Conservation (phyloP, 1,284 basidiomycete species). For the Ceratobasidium sp. region DNA sequence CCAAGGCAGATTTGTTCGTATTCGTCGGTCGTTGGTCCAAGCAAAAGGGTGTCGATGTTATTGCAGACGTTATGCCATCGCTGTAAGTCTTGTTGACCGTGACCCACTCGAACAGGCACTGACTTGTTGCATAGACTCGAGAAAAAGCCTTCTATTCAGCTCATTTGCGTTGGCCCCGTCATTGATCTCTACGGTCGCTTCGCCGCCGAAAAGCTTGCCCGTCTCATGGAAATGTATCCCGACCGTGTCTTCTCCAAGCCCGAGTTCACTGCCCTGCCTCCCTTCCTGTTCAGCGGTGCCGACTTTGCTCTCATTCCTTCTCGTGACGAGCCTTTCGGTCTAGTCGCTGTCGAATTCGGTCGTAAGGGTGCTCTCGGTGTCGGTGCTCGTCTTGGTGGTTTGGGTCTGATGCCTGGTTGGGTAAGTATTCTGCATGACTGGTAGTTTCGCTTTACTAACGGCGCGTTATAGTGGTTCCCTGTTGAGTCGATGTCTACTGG, state of each 20-base stretch:
- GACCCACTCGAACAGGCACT: conserved; percentile 41
- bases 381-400: conserved; percentile 89
- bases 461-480: conserved; percentile 81
- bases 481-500: conserved; percentile 90
- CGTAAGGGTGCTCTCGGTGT: conserved; percentile 94
- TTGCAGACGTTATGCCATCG: conserved; percentile 91
- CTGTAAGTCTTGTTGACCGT: conserved; percentile 63
- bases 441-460: conserved; percentile 43
- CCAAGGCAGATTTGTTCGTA: conserved; percentile 88
- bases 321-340: conserved; percentile 93
- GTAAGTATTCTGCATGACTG: conserved; percentile 60
- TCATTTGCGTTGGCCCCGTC: conserved; percentile 90
- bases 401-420: conserved; percentile 97
- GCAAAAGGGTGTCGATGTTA: conserved; percentile 94
- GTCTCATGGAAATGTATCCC: conserved; percentile 93
- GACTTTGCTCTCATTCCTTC: conserved; percentile 95
- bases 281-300: conserved; percentile 91
- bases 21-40: conserved; percentile 97
- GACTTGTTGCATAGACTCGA: conserved; percentile 66
- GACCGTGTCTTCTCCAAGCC: conserved; percentile 93
- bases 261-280: conserved; percentile 92
- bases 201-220: conserved; percentile 89
- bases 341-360: conserved; percentile 94
- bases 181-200: conserved; percentile 94
- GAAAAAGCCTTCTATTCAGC: conserved; percentile 84